Percentiles rank a stretch among this genome's conserved stretches.
phyloP scores from a whole-genome alignment of 1,284 basidiomycete genomes.

The Porodaedalea pini region DNA sequence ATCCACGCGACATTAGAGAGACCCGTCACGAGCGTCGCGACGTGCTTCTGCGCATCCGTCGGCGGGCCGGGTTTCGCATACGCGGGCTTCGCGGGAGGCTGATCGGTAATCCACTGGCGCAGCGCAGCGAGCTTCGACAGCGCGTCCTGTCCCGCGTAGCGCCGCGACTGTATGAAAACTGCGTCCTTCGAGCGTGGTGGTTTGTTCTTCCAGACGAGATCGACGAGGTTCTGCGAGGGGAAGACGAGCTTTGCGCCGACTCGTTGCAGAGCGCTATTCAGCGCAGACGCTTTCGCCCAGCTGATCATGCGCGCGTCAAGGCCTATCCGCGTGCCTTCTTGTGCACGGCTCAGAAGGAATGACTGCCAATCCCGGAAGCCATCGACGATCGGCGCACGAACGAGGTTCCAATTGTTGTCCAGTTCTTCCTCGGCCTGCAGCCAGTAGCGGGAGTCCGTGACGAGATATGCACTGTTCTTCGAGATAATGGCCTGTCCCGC shows the following conservation, averaged over 20 bases:
- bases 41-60: conserved; percentile 59
- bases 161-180: conserved; percentile 64
- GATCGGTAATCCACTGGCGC: conserved; percentile 57
- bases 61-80: conserved; percentile 56
- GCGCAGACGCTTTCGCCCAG: conserved; percentile 61
- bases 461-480: conserved; percentile 60
- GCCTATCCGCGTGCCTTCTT: conserved; percentile 61
- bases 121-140: conserved; percentile 54
- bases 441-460: conserved; percentile 91
- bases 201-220: conserved; percentile 78
- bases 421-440: conserved; percentile 76
- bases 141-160: conserved; percentile 45
- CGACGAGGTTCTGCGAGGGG: conserved; percentile 80
- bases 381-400: conserved; percentile 59
- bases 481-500: conserved; percentile 81
- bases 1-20: conserved; percentile 70
- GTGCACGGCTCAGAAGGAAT: conserved; percentile 36
- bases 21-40: conserved; percentile 61
- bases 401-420: conserved; percentile 74
- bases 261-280: conserved; percentile 53
- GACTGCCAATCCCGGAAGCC: conserved; percentile 66
- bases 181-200: conserved; percentile 64
- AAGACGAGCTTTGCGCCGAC: conserved; percentile 62
- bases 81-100: conserved; percentile 56
- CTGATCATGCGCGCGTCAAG: conserved; percentile 88